Percentiles rank a stretch among this genome's conserved stretches.
These are phyloP conservation scores for Pichia cactophila DNA, from an alignment of 1,139 yeast species.

Conservation along the genomic window DNA sequence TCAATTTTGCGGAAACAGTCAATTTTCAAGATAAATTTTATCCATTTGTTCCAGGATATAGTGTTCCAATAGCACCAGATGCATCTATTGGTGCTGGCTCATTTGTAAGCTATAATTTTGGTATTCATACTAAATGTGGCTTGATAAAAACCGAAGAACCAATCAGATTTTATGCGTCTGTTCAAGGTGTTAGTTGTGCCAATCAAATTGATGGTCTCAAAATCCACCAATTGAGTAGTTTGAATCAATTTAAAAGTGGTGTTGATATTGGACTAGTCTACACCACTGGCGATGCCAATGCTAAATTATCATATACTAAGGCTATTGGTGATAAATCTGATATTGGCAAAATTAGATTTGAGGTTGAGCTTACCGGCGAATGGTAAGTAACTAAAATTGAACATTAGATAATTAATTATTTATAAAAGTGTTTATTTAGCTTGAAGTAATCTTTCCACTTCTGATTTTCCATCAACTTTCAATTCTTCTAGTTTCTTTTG, in stretches of 20 bases:
- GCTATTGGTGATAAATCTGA: conserved; percentile 1
- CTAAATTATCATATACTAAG: conserved; percentile 11
- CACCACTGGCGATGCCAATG: conserved; percentile 9
- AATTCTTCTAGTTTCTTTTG: conserved; percentile 41
- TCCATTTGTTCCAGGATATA: conserved; percentile 24
- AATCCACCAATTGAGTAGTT: not conserved
- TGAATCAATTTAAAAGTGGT: conserved; percentile 11
- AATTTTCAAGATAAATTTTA: conserved; percentile 46
- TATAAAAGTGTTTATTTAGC: conserved; percentile 32
- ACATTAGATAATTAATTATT: not conserved
- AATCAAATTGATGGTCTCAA: conserved; percentile 7
- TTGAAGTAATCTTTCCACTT: conserved; percentile 51
- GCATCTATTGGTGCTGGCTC: conserved; percentile 31
- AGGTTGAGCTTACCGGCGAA: conserved; percentile 14
- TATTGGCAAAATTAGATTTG: conserved; percentile 14
- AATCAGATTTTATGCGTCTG: conserved; percentile 37
- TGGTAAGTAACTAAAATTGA: conserved; percentile 6
- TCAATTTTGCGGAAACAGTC: conserved; percentile 19
- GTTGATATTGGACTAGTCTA: conserved; percentile 15
- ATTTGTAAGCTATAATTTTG: conserved; percentile 17
- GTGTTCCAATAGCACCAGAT: conserved; percentile 15
- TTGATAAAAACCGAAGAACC: conserved; percentile 20
- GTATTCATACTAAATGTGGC: conserved; percentile 36
- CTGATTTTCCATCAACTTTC: conserved; percentile 35
- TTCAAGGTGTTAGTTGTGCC: conserved; percentile 20